These are phyloP conservation scores for Penicillium crystallinum DNA, from an alignment of 495 filamentous ascomycete genomes.

Conservation along the genomic window DNA sequence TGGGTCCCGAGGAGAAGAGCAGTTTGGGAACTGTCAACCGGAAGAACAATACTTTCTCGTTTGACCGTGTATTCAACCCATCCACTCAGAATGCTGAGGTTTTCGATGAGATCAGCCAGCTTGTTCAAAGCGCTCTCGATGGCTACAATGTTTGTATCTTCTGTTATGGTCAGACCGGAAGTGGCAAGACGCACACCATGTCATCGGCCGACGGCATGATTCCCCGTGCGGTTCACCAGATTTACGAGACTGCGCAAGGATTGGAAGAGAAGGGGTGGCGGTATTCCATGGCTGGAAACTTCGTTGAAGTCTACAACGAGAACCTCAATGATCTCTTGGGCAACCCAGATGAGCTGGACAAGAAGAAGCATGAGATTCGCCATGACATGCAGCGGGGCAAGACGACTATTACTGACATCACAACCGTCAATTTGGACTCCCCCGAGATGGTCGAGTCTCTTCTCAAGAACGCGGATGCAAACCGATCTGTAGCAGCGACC, in stretches of 20 bases:
- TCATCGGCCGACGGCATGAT: constrained; percentile 93
- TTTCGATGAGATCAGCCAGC: constrained; percentile 94
- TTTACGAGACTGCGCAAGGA: constrained; percentile 77
- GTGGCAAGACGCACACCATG: constrained; percentile 97
- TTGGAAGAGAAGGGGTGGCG: constrained; percentile 89
- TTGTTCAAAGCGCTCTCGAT: constrained; percentile 93
- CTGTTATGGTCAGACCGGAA: constrained; percentile 96
- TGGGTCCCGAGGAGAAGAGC: constrained; percentile 77
- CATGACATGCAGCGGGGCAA: constrained; percentile 78
- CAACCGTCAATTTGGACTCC: constrained; percentile 70
- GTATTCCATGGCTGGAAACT: constrained; percentile 90
- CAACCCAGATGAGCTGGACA: constrained; percentile 66
- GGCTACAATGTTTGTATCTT: constrained; percentile 99
- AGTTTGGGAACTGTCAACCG: constrained; percentile 70
- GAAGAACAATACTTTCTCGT: constrained; percentile 79
- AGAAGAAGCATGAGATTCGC: constrained; percentile 87
- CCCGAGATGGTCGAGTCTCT: constrained; percentile 72
- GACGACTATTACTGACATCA: constrained; percentile 80
- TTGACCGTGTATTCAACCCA: constrained; percentile 90
- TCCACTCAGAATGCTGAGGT: constrained; percentile 73
- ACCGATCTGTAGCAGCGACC: constrained; percentile 89
- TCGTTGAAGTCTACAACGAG: constrained; percentile 99
- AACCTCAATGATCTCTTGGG: constrained; percentile 90
- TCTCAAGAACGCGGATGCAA: constrained; percentile 69
- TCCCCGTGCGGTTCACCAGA: constrained; percentile 83